Evolutionary conservation across 2,329 filamentous ascomycete species (phyloP), one percentile per base, ranked within the genome.

Genomic region (Monilinia vaccinii-corymbosi): DNA sequence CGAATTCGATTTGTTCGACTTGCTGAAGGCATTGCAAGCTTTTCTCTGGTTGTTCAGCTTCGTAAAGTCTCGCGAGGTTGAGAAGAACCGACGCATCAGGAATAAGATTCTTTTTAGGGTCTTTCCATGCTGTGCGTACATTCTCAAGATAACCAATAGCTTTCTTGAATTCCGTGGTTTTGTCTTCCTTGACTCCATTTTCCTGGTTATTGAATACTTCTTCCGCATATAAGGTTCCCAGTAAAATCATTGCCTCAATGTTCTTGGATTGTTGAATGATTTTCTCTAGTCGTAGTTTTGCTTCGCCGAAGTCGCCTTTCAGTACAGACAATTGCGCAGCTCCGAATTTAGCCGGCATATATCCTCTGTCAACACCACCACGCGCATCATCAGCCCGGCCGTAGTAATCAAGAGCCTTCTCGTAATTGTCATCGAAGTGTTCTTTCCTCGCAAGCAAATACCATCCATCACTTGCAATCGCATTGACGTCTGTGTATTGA

Each of bases 401-500:
- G 74, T 99, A 99, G 73, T 87, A 96, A 69, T 96, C 90, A 23
- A 82, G 84, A 2, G 94, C 93, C 60, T 85, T 86, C 23, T 86
- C 80, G 8, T 83, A 75, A 61, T 97, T 86, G 46, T 88, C 87
- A 61, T 85, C 82, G 66, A 91, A 90, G 71, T 99, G 94, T 64
- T 93, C 90, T 72, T 96, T 97, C 62, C 92, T 82, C 32, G 91
- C 94, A 45, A 97, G 82, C 10, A 97, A 76, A 74, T 97, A 99
- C 92, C 93, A 97, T 40, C 94, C 95, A 71, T 99, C 95, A 75
- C 93, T 96, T 28, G 93, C 93, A 72, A 97, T 91, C 4, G 92
- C 90, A 72, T 96, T 96, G 67, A 97, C 90, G 71, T 99, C 94
- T 2, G 94, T 97, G 69, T 90, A 87, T 70, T 97, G 91, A 64